Base-by-base conservation (phyloP, 345 rosid genomes). In the Luvunga scandens region DNA sequence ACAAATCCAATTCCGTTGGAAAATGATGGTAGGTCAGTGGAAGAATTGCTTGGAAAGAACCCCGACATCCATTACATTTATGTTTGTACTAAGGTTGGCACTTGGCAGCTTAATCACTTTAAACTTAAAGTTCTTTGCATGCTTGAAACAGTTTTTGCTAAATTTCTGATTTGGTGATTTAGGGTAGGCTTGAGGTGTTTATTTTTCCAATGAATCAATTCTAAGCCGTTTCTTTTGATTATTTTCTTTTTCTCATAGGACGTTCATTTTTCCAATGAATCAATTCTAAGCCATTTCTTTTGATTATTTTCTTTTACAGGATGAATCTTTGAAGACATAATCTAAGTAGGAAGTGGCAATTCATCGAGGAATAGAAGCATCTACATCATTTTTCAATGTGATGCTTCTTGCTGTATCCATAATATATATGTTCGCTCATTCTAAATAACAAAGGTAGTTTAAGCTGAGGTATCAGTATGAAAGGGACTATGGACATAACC, bases 31-130 rank as follows among this genome's bases (percentile, higher is more conserved):
- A 85, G 81, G 71, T 82, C 94, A 1, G 81, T 83, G 66, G 97
- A 92, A 84, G 85, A 87, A 67, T 82, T 75, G 22, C 85, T 92
- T 59, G 96, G 97, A 71, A 89, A 84, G 72, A 87, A 82, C 80
- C 90, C 94, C 34, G 94, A 92, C 25, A 90, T 92, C 72, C 98
- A 94, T 81, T 92, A 86, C 82, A 89, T 94, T 38, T 91, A 91
- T 34, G 78, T 88, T 78, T 90, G 93, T 81, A 81, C 81, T 73
- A 91, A 91, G 95, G 95, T 91, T 13, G 55, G 78, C 69, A 56
- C 50, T 45, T 45, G 50, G 18, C 50, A 13, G 24, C 33, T 4
- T 31, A 31, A 50, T 42, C 31, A 7, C 30, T 42, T 25, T n/a
- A 38, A 27, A 42, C 28, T 30, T 61, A 39, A n/a, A 30, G 28